Conservation (phyloP, 225 moss, liverwort and hornwort species). For the Neckera pumila region DNA sequence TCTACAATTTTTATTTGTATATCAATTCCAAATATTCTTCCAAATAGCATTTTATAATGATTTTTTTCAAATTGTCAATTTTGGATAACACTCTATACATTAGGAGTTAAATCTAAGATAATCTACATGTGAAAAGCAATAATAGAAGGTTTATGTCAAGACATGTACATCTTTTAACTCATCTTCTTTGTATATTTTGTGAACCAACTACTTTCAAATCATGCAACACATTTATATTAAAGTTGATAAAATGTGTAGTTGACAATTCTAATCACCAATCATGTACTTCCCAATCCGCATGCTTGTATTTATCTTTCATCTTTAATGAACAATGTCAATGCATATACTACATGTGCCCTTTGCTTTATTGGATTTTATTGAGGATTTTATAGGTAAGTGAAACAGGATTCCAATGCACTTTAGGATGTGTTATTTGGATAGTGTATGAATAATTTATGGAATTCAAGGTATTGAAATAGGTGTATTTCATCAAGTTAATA, state of each 20-base stretch:
- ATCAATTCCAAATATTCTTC: no score
- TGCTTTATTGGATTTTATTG: background rate
- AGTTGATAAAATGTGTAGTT: background rate
- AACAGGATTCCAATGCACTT: background rate
- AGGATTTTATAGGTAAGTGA: background rate
- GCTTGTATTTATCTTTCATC: background rate
- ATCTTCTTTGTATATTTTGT: no score
- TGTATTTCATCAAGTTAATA: background rate
- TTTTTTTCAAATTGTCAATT: no score
- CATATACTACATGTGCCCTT: accelerated
- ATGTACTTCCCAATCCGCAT: background rate
- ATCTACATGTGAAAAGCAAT: background rate
- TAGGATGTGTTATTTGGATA: background rate
- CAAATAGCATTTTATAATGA: no score
- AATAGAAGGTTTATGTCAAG: background rate
- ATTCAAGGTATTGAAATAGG: background rate
- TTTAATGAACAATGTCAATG: background rate
- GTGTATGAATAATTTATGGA: background rate
- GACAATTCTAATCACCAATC: background rate
- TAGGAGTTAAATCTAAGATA: background rate
- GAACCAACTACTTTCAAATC: background rate
- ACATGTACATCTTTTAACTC: background rate
- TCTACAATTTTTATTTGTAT: no score
- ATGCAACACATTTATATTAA: background rate
- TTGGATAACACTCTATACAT: no score